phyloP scores from a whole-genome alignment of 164 flowering plant genomes.

The Euptelea pleiosperma region DNA sequence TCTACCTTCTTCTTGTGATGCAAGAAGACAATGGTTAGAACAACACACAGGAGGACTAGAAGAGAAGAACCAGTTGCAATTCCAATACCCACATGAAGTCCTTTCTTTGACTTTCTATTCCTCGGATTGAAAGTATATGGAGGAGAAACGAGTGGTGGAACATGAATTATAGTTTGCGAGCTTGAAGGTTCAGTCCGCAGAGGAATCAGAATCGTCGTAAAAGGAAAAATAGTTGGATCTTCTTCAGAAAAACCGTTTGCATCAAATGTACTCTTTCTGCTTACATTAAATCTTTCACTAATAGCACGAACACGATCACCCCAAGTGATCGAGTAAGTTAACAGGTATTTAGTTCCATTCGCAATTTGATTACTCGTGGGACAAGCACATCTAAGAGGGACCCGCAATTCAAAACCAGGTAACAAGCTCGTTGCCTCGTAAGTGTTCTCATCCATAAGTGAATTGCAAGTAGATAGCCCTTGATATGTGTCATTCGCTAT shows the following conservation, averaged over 20 bases:
- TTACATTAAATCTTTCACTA: conserved; percentile 35
- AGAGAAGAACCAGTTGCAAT: conserved; percentile 20
- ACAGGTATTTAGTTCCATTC: conserved; percentile 40
- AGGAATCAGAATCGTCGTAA: conserved; percentile 55
- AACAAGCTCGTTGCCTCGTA: conserved; percentile 14
- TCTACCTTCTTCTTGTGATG: conserved; percentile 18
- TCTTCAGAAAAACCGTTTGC: conserved; percentile 39
- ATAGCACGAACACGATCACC: conserved; percentile 31
- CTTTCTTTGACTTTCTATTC: conserved; percentile 15
- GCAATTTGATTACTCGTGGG: conserved; percentile 46
- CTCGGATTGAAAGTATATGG: not conserved
- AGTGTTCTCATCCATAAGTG: conserved; percentile 29
- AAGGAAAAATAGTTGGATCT: conserved; percentile 31
- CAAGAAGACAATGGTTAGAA: conserved; percentile 2
- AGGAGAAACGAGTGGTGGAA: conserved; percentile 6
- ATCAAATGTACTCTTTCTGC: conserved; percentile 24
- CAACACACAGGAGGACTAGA: conserved; percentile 4
- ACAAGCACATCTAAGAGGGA: conserved; percentile 71
- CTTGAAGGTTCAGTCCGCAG: conserved; percentile 37
- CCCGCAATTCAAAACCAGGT: conserved; percentile 26
- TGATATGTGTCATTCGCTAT: conserved; percentile 41
- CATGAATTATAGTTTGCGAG: conserved; percentile 29
- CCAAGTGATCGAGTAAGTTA: conserved; percentile 41
- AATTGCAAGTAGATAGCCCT: conserved; percentile 40
- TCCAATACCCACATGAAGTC: conserved; percentile 17